Conservation (phyloP, 257 asterid genomes). For the Jaltomata sinuosa region DNA sequence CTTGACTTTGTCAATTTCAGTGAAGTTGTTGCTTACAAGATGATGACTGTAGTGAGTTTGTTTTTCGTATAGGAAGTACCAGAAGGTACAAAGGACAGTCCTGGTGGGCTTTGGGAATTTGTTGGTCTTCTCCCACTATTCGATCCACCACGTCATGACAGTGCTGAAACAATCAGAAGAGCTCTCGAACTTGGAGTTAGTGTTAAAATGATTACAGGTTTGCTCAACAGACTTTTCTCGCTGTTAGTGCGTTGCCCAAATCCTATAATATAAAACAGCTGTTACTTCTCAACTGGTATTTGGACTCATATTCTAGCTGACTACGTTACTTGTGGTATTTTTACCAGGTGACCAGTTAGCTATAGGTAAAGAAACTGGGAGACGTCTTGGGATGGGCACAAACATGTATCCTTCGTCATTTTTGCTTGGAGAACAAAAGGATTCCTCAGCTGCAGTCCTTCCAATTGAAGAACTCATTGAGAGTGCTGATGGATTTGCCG, state of each 20-base stretch:
- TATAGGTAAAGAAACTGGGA: conserved; percentile 52
- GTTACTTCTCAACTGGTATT: not conserved
- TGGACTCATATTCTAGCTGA: not conserved
- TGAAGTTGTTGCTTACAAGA: not conserved
- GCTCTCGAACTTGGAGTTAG: conserved; percentile 68
- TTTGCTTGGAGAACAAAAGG: conserved; percentile 45
- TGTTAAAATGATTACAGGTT: conserved; percentile 69
- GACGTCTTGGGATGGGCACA: conserved; percentile 62
- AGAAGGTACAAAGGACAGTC: conserved; percentile 40
- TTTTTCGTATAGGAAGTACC: conserved; percentile 34
- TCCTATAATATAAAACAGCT: not conserved
- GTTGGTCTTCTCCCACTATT: conserved; percentile 67
- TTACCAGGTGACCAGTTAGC: conserved; percentile 52
- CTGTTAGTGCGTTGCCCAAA: not conserved
- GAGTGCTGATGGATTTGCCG: conserved; percentile 63
- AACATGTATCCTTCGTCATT: conserved; percentile 63
- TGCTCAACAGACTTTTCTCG: not conserved
- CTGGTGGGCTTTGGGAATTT: conserved; percentile 61
- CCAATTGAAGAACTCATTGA: conserved; percentile 58
- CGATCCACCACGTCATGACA: conserved; percentile 65
- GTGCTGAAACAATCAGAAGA: conserved; percentile 55
- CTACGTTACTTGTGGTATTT: not conserved
- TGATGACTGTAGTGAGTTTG: not conserved
- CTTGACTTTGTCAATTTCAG: not conserved
- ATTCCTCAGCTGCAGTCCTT: conserved; percentile 29